Base-by-base conservation (phyloP, 1,139 yeast genomes). In the Suhomyces anneliseae region DNA sequence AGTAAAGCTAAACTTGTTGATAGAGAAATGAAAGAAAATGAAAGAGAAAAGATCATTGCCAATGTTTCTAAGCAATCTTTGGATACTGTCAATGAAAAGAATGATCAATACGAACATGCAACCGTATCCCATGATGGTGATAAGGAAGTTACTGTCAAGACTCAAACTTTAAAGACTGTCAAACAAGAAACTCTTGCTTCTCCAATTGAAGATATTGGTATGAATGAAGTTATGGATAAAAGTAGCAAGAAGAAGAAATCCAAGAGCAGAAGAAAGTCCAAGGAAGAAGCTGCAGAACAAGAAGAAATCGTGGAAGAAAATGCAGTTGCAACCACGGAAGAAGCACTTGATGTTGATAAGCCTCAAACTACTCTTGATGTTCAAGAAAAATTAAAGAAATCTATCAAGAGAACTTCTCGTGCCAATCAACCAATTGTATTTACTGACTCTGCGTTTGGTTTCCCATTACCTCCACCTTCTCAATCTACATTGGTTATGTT, bases 361-460 rank as follows among this genome's bases (percentile, higher is more conserved):
- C 60, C 73, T 36, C 66, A 70, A 48, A 69, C 73, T 14, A 74
- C 79, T 2, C 64, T 61, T 27, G 78, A 74, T 43, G 74, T 76
- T 9, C 79, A 75, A 55, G 79, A 76, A 50, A 73, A 74, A 58
- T 62, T 76, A 51, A 72, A 72, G 47, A 71, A 70, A 55, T 69
- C 76, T 8, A 76, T 76, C 54, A 70, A 63, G 49, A 61, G 79
- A 45, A 66, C 76, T 0, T 73, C 79, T 8, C 64, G 62, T 48
- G 78, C 81, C 33, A 87, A 87, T 59, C 89, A 87, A 49, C 92
- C 95, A 0, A 78, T 86, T 39, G 82, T 83, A 54, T 86, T 86
- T 66, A 84, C 88, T 2, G 93, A 86, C 54, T 85, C 92, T 26
- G 92, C 93, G 5, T 87, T 87, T 68, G 95, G 95, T 5, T 87